Percentiles rank a stretch among this genome's conserved stretches.
Evolutionary conservation across 345 rosid species (phyloP).

Genomic region (Erucastrum elatum): DNA sequence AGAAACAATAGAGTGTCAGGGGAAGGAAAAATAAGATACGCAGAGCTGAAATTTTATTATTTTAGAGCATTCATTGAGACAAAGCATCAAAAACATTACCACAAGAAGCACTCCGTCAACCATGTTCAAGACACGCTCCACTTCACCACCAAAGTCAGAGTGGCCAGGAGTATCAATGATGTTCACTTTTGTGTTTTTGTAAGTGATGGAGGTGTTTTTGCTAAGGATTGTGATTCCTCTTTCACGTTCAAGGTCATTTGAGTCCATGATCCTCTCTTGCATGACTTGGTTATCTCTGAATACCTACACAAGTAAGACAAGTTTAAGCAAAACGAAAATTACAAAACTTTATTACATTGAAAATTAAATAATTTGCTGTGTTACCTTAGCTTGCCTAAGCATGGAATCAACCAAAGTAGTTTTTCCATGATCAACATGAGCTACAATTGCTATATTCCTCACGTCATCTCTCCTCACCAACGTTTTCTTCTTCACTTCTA

Average conservation of each 20-base stretch:
- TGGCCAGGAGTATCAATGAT: conserved; percentile 98
- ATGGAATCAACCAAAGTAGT: conserved; percentile 97
- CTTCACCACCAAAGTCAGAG: conserved; percentile 99
- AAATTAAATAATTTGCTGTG: neutral
- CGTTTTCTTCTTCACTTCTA: conserved; percentile 81
- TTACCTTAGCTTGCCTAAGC: conserved; percentile 92
- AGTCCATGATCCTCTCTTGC: conserved; percentile 96
- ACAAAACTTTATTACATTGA: too few relatives aligned
- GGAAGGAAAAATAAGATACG: neutral
- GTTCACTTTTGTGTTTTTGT: conserved; percentile 82
- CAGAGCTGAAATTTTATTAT: neutral
- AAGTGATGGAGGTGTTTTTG: conserved; percentile 91
- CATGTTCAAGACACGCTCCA: conserved; percentile 97
- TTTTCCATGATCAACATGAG: conserved; percentile 98
- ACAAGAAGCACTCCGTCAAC: conserved; percentile 98
- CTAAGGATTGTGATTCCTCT: conserved; percentile 96
- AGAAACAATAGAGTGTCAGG: neutral
- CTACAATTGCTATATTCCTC: conserved; percentile 94
- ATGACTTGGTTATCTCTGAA: conserved; percentile 92
- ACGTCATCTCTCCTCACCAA: conserved; percentile 71
- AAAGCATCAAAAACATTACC: conserved; percentile 50
- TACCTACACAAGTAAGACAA: conserved; percentile 45
- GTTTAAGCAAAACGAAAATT: too few relatives aligned
- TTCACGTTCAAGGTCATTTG: conserved; percentile 93
- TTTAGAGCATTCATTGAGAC: neutral